Base-by-base conservation (phyloP, 1,139 yeast species). In the Debaryomyces coudertii region DNA sequence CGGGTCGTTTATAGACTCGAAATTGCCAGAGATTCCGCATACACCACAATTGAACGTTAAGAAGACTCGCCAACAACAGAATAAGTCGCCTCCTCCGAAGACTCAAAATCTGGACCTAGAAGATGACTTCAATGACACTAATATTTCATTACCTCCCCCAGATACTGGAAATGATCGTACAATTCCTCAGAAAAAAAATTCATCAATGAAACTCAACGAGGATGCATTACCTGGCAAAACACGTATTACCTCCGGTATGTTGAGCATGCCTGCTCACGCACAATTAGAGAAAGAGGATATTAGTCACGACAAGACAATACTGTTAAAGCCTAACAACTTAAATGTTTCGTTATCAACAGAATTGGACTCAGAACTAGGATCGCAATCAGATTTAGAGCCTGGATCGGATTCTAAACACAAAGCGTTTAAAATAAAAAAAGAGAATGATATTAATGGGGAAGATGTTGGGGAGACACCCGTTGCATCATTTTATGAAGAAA, bases 221-320 rank as follows among this genome's bases (percentile, higher is more conserved):
- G 48, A 43, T 7, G 48, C 52, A 2, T 48, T 41, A 5, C 47
- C 55, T 5, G 50, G 48, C 8, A 44, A 39, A 35, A 65, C 65
- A 44, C 71, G 89, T 57, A 82, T 84, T 38, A 82, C 87, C 1
- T 83, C 88, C 0, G 90, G 90, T 1, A 85, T 83, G 88, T 65
- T 85, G 41, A 59, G 56, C 42, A 57, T 67, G 30, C 77, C 77
- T 0, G 59, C 58, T 14, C 63, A 59, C 44, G 52, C 65, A 2
- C 57, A 57, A 43, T 46, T 62, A 30, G 64, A 62, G 20, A 54
- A 54, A n/a, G 55, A 53, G 24, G 60, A 58, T 24, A 58, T 46
- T 36, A 16, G 7, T n/a, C 37, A 31, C 9, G 31, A 41, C 33
- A 44, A 41, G 8, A 11, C 34, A 20, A 28, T 28, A n/a, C n/a